phyloP scores from a whole-genome alignment of 2,329 filamentous ascomycete genomes.

The Cercospora nicotianae region DNA sequence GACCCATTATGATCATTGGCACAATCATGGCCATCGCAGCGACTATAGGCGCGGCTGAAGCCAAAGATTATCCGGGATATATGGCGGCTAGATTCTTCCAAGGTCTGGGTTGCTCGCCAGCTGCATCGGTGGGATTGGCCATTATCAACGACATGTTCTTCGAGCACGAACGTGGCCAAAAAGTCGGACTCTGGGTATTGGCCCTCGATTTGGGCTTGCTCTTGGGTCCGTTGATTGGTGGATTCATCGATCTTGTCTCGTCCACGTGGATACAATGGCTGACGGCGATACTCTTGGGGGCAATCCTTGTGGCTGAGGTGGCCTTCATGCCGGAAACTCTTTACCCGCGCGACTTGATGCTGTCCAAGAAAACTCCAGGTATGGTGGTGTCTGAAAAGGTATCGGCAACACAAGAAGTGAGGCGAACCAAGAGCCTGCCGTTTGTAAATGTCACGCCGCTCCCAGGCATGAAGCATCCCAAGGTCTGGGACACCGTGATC shows the following conservation, averaged over 20 bases:
- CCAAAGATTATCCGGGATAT: slow-evolving; percentile 16
- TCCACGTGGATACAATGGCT: slow-evolving; percentile 25
- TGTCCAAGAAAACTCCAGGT: slow-evolving; percentile 2
- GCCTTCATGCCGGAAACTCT: slow-evolving; percentile 24
- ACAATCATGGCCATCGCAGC: slow-evolving; percentile 22
- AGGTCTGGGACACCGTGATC: slow-evolving; percentile 21
- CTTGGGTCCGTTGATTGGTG: slow-evolving; percentile 23
- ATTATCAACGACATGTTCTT: slow-evolving; percentile 28
- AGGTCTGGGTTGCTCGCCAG: slow-evolving; percentile 23
- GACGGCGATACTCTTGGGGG: slow-evolving; percentile 21
- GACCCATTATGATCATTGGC: slow-evolving; percentile 24
- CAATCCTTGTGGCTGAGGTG: slow-evolving; percentile 21
- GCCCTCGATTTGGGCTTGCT: slow-evolving; percentile 25
- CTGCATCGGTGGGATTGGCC: slow-evolving; percentile 23
- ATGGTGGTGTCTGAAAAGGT: slow-evolving; percentile 12
- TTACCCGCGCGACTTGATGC: slow-evolving; percentile 24
- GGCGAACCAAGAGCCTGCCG: slow-evolving; percentile 19
- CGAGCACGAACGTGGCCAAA: slow-evolving; percentile 25
- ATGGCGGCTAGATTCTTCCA: slow-evolving; percentile 27
- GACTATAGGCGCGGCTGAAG: slow-evolving; percentile 23
- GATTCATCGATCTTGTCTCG: slow-evolving; percentile 22
- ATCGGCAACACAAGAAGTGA: slow-evolving; percentile 2
- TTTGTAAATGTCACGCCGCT: slow-evolving; percentile 20
- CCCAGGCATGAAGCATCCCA: slow-evolving; percentile 24
- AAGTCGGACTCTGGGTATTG: slow-evolving; percentile 24